A percentile compares a stretch with the other conserved stretches of the same genome.
phyloP scores from a whole-genome alignment of 192 early-diverging fungal genomes.

The Geranomyces michiganensis region DNA sequence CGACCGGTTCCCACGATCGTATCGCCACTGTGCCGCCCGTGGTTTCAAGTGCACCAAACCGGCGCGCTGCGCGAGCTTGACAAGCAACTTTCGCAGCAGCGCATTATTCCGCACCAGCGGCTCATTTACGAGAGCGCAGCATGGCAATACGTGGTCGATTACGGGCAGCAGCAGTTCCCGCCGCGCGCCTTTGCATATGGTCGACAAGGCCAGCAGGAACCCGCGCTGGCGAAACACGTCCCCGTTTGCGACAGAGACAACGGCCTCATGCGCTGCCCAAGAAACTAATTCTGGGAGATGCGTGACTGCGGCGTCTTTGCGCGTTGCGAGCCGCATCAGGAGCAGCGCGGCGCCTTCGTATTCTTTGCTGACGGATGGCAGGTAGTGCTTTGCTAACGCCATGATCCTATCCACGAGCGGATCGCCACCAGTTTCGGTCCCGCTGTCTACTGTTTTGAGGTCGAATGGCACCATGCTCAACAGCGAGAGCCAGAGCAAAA shows the following conservation, averaged over 20 bases:
- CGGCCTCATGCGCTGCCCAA: slow-evolving; percentile 63
- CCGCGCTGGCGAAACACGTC: slow-evolving; percentile 64
- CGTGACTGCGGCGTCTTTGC: slow-evolving; percentile 65
- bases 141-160: slow-evolving; percentile 34
- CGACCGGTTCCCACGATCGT: slow-evolving; percentile 61
- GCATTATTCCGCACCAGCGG: slow-evolving; percentile 60
- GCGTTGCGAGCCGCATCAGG: slow-evolving; percentile 78
- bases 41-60: slow-evolving; percentile 80
- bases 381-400: slow-evolving; percentile 63
- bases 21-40: slow-evolving; percentile 67
- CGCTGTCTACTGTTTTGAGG: slow-evolving; percentile 82
- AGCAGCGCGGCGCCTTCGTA: slow-evolving; percentile 83
- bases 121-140: slow-evolving; percentile 36
- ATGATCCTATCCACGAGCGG: slow-evolving; percentile 74
- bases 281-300: slow-evolving; percentile 69
- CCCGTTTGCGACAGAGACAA: neutral
- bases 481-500: slow-evolving; percentile 92
- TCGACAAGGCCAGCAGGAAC: slow-evolving; percentile 66
- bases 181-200: slow-evolving; percentile 69
- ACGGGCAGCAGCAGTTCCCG: slow-evolving; percentile 65
- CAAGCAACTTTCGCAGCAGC: slow-evolving; percentile 75
- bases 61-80: slow-evolving; percentile 83
- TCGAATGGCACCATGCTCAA: slow-evolving; percentile 97
- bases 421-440: slow-evolving; percentile 21
- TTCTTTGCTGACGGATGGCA: slow-evolving; percentile 81